A percentile compares a stretch with the other conserved stretches of the same genome.
Evolutionary conservation across 2,329 filamentous ascomycete species (phyloP).

Genomic region (Fusarium illudens): DNA sequence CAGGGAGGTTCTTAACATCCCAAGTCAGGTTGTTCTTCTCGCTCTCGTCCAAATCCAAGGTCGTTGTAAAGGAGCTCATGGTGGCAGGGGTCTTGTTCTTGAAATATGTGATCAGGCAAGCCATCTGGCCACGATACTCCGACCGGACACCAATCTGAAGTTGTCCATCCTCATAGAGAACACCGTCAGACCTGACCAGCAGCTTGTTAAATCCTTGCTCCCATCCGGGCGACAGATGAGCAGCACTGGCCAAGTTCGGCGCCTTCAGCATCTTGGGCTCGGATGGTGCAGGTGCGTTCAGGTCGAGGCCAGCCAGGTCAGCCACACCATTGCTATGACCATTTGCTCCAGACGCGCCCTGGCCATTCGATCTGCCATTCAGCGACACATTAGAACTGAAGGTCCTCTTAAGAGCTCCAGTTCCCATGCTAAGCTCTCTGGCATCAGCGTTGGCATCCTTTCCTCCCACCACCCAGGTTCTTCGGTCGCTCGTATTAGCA

Average conservation of each 20-base stretch:
- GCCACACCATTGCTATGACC: constrained; percentile 61
- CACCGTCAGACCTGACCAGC: constrained; percentile 80
- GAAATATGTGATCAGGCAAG: constrained; percentile 95
- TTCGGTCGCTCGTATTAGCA: constrained; percentile 89
- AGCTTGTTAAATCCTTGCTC: constrained; percentile 87
- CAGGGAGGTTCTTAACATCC: constrained; percentile 88
- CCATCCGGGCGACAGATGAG: constrained; percentile 94
- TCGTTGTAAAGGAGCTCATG: constrained; percentile 93
- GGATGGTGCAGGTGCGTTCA: constrained; percentile 68
- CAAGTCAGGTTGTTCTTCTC: constrained; percentile 76
- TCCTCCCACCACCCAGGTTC: constrained; percentile 97
- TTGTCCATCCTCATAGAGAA: constrained; percentile 94
- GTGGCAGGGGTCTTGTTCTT: constrained; percentile 89
- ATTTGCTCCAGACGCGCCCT: constrained; percentile 57
- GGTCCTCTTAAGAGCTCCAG: constrained; percentile 82
- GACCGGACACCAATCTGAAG: constrained; percentile 91
- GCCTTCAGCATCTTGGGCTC: constrained; percentile 68
- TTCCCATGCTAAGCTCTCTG: constrained; percentile 81
- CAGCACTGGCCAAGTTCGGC: constrained; percentile 90
- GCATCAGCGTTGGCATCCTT: constrained; percentile 90
- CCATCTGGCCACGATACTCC: constrained; percentile 95
- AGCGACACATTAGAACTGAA: constrained; percentile 71
- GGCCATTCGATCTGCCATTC: constrained; percentile 58
- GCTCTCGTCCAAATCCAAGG: constrained; percentile 79
- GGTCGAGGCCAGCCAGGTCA: constrained; percentile 84